phyloP scores from a whole-genome alignment of 139 green algal genomes.

The Closterium sp. region DNA sequence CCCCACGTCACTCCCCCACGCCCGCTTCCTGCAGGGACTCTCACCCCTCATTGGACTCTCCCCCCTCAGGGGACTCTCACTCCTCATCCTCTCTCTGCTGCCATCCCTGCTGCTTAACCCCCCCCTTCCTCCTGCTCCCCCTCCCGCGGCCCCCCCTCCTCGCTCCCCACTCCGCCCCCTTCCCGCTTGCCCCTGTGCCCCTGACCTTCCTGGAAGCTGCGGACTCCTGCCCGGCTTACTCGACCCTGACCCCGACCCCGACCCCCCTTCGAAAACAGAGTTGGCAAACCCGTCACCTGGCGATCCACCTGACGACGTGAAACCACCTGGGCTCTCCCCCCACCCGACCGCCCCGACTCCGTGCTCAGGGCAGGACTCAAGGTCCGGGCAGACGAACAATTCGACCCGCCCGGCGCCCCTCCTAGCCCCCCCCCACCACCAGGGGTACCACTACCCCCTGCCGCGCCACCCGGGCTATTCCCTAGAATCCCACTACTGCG shows the following conservation, averaged over 20 bases:
- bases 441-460: background rate
- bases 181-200: background rate
- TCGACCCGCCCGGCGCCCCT: background rate
- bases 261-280: background rate
- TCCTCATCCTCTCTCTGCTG: background rate
- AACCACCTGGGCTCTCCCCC: background rate
- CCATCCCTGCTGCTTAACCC: background rate
- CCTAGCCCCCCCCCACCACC: background rate
- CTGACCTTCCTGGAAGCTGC: background rate
- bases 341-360: background rate
- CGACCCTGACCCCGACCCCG: background rate
- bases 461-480: background rate
- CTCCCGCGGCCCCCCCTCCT: background rate
- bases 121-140: background rate
- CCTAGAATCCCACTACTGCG: background rate
- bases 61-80: background rate
- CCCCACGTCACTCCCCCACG: conserved; percentile 1
- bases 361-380: background rate
- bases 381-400: background rate
- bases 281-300: background rate
- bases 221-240: background rate
- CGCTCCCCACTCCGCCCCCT: background rate
- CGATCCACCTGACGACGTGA: background rate
- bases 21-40: background rate
- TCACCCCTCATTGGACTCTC: conserved; percentile 7